Base-by-base conservation (phyloP, 2,329 filamentous ascomycete species). In the Penicillium italicum region DNA sequence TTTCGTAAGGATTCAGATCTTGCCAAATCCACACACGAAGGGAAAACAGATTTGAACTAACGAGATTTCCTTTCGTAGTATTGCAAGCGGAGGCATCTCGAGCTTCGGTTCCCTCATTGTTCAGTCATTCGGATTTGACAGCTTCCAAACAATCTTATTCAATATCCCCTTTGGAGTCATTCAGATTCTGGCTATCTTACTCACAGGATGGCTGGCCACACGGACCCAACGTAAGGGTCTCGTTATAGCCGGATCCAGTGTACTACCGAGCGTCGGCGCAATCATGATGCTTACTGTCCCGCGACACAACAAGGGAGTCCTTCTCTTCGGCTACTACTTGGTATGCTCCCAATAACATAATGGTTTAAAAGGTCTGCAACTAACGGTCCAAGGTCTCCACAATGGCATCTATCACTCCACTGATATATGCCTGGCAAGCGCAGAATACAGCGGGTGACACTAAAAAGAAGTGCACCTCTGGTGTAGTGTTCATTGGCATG, bases 291-390 rank as follows among this genome's bases (percentile, higher is more conserved):
- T 82, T 40, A 77, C 77, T 0, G 73, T 82, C 0, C 76, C 78
- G 0, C 71, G 77, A 3, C 59, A 72, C 1, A 72, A 80, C 24
- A 80, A 80, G 57, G 79, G 77, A 0, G 77, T 77, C 7, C 64
- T 82, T 31, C 68, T 82, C 11, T 76, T 82, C 44, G 79, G 79
- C 0, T 82, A 81, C 58, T 82, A 82, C 57, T 66, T 82, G 14
- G 78, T 80, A 52, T 26, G 57, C 4, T 20, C 11, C 7, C 14
- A 2, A 16, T 20, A 44, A 10, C 12, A 44, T n/a, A n/a, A n/a
- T 9, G 14, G 26, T 30, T 14, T 5, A 14, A 20, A 30, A 20
- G 11, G 10, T 31, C 26, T 9, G 0, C n/a, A 31, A 18, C 37
- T 49, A 10, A 52, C 22, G 11, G 43, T 28, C 4, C 9, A 7